phyloP scores from a whole-genome alignment of 2,329 filamentous ascomycete species.

The Ophiostoma triangulosporum region DNA sequence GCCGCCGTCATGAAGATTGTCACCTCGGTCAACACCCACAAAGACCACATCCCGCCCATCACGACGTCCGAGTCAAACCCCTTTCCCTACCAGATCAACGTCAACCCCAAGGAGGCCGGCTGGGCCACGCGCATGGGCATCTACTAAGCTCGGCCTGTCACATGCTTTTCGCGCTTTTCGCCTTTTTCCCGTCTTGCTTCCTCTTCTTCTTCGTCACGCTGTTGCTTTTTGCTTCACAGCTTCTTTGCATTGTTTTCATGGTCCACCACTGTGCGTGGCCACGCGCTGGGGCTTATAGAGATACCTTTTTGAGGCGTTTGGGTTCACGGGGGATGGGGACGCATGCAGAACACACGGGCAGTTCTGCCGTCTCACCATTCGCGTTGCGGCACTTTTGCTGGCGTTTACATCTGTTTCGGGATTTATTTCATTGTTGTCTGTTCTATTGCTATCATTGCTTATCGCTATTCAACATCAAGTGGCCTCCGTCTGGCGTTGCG shows the following conservation, averaged over 20 bases:
- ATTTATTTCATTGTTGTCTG: neutral
- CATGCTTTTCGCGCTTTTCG: neutral
- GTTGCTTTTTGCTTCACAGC: neutral
- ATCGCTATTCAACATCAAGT: neutral
- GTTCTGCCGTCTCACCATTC: neutral
- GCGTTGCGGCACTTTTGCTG: no score
- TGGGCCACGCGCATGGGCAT: constrained; percentile 67
- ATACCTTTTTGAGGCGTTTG: constrained; percentile 8
- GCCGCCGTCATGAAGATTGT: constrained; percentile 85
- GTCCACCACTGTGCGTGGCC: no score
- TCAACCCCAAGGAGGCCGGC: constrained; percentile 64
- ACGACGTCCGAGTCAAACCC: constrained; percentile 85
- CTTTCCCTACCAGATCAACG: constrained; percentile 84
- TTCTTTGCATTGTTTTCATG: no score
- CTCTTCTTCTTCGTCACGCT: neutral
- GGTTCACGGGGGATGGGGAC: no score
- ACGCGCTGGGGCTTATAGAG: neutral
- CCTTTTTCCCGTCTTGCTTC: neutral
- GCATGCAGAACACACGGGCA: neutral
- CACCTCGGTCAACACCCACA: constrained; percentile 72
- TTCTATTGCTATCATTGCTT: neutral
- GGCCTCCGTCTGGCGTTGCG: neutral
- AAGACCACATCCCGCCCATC: constrained; percentile 93
- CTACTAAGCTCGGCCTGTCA: constrained; percentile 31
- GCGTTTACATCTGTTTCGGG: neutral